Base-by-base conservation (phyloP, 257 asterid genomes). In the Solanum dulcamara region DNA sequence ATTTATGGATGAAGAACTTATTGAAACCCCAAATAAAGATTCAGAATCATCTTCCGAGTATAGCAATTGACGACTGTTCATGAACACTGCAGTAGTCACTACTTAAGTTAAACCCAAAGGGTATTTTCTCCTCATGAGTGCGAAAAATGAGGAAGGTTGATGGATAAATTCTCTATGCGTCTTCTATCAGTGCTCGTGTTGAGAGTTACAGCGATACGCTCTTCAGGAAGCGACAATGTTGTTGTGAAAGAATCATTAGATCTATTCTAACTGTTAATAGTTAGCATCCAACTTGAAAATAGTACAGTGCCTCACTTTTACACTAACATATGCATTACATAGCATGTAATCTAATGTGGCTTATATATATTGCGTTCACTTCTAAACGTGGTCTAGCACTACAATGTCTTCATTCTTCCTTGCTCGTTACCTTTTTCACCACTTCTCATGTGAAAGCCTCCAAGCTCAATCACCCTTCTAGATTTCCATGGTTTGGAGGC, bases 31-130 rank as follows among this genome's bases (percentile, higher is more conserved):
- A 30, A 87, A 86, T 80, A 51, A 87, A 86, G 93, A 89, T 83
- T 86, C 89, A 20, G 92, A 85, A 24, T 88, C 90, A 37, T 92
- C 95, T 5, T 92, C 95, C 62, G 96, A 90, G 62, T 94, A 91
- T 82, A 93, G 95, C 88, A 92, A 91, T 72, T 94, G 91, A 60
- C 9, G 30, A 57, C 28, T 40, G 83, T 72, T 84, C 32, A 28
- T 46, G 62, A 46, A 28, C 60, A 26, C 17, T 77, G 37, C 24
- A 12, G 13, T 44, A 3, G 62, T 35, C 79, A 20, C 79, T 35
- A 68, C 15, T 37, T 33, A 18, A 17, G 26, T 33, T 17, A 17
- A 77, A 77, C 62, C 64, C 46, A 46, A 15, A 15, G 42, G 37
- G 42, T 28, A 75, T 75, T 75, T 77, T 15, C 64, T 77, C 62